Base-by-base conservation (phyloP, 305 asterid genomes). In the Fraxinus paxiana region DNA sequence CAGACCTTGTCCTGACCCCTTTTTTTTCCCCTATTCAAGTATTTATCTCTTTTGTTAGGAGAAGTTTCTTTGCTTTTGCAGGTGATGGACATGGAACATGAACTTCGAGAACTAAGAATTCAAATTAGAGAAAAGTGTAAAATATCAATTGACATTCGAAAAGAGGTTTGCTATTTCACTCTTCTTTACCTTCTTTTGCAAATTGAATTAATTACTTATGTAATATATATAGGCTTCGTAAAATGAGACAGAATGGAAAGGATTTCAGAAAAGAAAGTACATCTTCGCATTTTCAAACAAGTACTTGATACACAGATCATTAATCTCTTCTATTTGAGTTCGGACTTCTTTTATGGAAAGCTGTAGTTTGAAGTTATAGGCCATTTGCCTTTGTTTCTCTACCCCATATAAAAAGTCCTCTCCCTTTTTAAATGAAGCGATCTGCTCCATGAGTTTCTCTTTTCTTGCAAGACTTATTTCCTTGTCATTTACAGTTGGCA, bases 51-150 rank as follows among this genome's bases (percentile, higher is more conserved):
- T 33, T 81, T 80, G 54, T 73, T 77, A 46, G n/a, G 13, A 18
- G 24, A 56, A 70, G 37, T 24, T 4, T 46, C 17, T 28, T 31
- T 77, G 37, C 72, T 51, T 81, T 76, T 88, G 85, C 81, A 96
- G 99, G 98, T 96, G 56, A 92, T 88, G 84, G 99, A 94, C 88
- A 94, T 94, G 99, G 97, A 96, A 83, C 92, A 92, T 70, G 98
- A 96, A 84, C 91, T 96, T 79, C 91, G 91, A 78, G 99, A 92
- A 31, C 87, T 96, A 81, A 90, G 97, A 85, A 82, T 89, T 81
- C 97, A 91, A 84, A 92, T 94, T 71, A 83, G 87, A 80, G 97
- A 92, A 86, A 96, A 94, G 87, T 84, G 92, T 78, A 83, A 91
- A 35, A 71, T 91, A 80, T 92, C 99, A 28, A 34, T 92, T 65